These are phyloP conservation scores for Litsea cubeba DNA, from an alignment of 164 flowering plant species.

Conservation along the genomic window DNA sequence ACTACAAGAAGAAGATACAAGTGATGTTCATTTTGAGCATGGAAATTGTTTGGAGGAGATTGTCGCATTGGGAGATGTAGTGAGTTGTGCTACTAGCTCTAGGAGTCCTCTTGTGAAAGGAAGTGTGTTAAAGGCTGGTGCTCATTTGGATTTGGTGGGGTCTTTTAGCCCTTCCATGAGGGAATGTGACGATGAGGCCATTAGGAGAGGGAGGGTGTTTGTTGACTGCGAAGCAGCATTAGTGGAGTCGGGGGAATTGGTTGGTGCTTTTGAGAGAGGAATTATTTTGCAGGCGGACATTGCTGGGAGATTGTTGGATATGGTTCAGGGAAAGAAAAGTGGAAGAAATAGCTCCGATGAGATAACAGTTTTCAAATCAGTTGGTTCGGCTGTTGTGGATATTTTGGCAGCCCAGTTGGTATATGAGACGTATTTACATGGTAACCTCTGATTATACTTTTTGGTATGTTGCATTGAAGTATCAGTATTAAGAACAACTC, in stretches of 20 bases:
- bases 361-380: slow-evolving; percentile 84
- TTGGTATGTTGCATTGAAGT: neutral
- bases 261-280: slow-evolving; percentile 75
- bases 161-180: slow-evolving; percentile 68
- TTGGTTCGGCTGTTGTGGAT: slow-evolving; percentile 84
- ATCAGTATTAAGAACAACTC: neutral
- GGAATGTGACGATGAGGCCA: slow-evolving; percentile 89
- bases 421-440: slow-evolving; percentile 40
- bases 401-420: slow-evolving; percentile 70
- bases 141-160: slow-evolving; percentile 89
- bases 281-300: slow-evolving; percentile 48
- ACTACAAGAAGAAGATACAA: slow-evolving; percentile 20
- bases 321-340: slow-evolving; percentile 51
- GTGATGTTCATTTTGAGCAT: slow-evolving; percentile 37
- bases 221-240: slow-evolving; percentile 74
- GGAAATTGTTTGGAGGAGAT: slow-evolving; percentile 45
- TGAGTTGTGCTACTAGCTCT: slow-evolving; percentile 82
- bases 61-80: slow-evolving; percentile 53
- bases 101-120: slow-evolving; percentile 59
- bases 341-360: slow-evolving; percentile 57
- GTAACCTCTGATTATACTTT: neutral
- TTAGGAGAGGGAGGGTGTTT: slow-evolving; percentile 67
- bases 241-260: slow-evolving; percentile 86
- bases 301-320: slow-evolving; percentile 54
- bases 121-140: slow-evolving; percentile 53